phyloP scores from a whole-genome alignment of 257 asterid genomes.

The Lithospermum erythrorhizon region DNA sequence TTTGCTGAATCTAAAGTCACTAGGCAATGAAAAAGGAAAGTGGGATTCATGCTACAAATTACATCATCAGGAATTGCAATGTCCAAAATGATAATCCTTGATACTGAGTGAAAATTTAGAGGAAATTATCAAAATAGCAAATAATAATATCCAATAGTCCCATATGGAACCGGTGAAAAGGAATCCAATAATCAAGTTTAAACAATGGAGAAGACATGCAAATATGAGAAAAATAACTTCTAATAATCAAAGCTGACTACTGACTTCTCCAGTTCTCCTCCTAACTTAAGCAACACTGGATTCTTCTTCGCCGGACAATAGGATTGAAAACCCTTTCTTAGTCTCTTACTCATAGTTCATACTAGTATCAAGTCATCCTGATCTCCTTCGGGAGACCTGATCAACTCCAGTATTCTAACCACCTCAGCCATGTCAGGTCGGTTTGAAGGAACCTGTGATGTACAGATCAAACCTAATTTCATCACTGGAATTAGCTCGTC shows the following conservation, averaged over 20 bases:
- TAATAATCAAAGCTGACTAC: slow-evolving; percentile 14
- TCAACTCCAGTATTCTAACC: slow-evolving; percentile 70
- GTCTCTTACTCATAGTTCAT: slow-evolving; percentile 12
- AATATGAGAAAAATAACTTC: slow-evolving; percentile 6
- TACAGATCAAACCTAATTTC: slow-evolving; percentile 75
- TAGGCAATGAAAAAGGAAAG: too few relatives aligned
- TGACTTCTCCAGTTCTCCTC: slow-evolving; percentile 20
- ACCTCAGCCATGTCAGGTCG: slow-evolving; percentile 88
- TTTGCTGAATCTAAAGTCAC: too few relatives aligned
- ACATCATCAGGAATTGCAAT: too few relatives aligned
- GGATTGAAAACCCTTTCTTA: slow-evolving; percentile 10
- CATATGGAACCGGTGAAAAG: slow-evolving; percentile 30
- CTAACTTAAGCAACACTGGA: slow-evolving; percentile 28
- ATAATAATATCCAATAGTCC: slow-evolving; percentile 1
- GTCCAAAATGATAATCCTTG: not conserved
- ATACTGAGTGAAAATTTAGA: not conserved
- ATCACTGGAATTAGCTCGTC: slow-evolving; percentile 83
- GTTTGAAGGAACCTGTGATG: slow-evolving; percentile 86
- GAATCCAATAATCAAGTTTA: slow-evolving; percentile 26
- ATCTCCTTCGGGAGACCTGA: slow-evolving; percentile 52
- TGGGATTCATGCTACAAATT: too few relatives aligned
- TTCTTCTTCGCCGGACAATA: slow-evolving; percentile 45
- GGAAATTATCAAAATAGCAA: not conserved
- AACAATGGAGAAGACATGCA: slow-evolving; percentile 26
- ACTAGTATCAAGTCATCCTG: slow-evolving; percentile 51